These are phyloP conservation scores for Populus euphratica DNA, from an alignment of 345 rosid species.

Conservation along the genomic window DNA sequence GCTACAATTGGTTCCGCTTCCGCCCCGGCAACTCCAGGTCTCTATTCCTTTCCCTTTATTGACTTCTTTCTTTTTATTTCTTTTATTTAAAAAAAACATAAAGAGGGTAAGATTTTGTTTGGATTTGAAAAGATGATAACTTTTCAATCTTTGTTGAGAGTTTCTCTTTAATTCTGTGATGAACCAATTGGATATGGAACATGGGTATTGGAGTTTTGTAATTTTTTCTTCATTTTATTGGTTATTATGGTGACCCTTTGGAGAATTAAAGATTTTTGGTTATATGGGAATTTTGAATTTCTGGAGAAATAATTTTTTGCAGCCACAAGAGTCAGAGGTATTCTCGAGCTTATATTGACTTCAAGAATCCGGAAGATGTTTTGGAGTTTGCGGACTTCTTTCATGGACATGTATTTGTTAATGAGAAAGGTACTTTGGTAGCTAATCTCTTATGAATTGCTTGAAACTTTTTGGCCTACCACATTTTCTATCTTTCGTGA, in stretches of 20 bases:
- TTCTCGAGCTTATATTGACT: conserved; percentile 59
- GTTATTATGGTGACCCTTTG: neutral
- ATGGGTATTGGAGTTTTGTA: neutral
- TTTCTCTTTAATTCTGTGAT: neutral
- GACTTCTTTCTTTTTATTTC: neutral
- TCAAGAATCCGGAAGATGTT: conserved; percentile 62
- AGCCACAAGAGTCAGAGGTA: conserved; percentile 52
- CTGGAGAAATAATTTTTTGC: conserved; percentile 9
- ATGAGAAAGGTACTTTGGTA: conserved; percentile 57
- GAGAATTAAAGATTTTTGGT: neutral
- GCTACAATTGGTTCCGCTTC: conserved; percentile 56
- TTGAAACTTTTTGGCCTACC: neutral
- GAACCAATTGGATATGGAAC: neutral
- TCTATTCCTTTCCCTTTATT: neutral
- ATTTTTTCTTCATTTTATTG: neutral
- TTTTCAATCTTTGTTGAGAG: too few relatives aligned
- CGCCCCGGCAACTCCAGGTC: conserved; percentile 57
- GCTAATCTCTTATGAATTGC: neutral
- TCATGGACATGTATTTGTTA: conserved; percentile 66
- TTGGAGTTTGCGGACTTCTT: conserved; percentile 63
- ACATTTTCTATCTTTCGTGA: neutral
- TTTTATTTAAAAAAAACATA: too few relatives aligned
- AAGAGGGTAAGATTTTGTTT: neutral
- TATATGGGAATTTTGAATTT: neutral
- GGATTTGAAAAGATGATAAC: too few relatives aligned